These are phyloP conservation scores for Magnaporthiopsis rhizophila DNA, from an alignment of 2,329 filamentous ascomycete species.

Conservation along the genomic window DNA sequence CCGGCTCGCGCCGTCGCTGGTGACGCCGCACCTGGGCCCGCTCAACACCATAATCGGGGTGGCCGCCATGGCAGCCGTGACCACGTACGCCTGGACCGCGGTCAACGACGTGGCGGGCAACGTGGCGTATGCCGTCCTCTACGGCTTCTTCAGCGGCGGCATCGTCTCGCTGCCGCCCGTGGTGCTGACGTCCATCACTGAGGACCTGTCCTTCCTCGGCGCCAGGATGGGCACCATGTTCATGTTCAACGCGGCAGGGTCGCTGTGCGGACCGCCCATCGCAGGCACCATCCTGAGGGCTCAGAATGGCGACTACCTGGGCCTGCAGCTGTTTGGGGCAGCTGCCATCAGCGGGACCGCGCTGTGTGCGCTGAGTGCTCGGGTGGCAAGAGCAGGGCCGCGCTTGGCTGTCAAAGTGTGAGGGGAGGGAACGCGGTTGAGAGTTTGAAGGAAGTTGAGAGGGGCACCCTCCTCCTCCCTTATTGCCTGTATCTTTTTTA, in stretches of 20 bases:
- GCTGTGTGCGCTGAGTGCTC: neutral
- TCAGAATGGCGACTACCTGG: constrained; percentile 8
- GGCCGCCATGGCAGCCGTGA: constrained; percentile 17
- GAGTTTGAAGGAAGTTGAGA: neutral
- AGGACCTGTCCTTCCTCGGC: constrained; percentile 10
- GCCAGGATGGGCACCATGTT: constrained; percentile 10
- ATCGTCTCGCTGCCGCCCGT: constrained; percentile 15
- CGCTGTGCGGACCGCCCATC: constrained; percentile 11
- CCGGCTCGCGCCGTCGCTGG: constrained; percentile 21
- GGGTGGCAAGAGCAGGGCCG: constrained; percentile 6
- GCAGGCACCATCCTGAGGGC: constrained; percentile 10
- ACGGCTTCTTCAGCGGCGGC: constrained; percentile 21
- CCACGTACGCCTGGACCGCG: constrained; percentile 25
- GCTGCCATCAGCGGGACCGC: constrained; percentile 2
- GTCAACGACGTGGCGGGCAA: constrained; percentile 20
- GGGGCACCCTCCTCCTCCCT: neutral
- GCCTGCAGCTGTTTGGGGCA: constrained; percentile 11
- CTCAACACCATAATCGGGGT: constrained; percentile 23
- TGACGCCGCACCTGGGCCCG: constrained; percentile 24
- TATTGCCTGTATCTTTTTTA: neutral
- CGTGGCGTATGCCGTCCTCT: constrained; percentile 24
- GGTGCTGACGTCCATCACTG: constrained; percentile 10
- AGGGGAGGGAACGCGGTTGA: neutral
- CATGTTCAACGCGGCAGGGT: constrained; percentile 8
- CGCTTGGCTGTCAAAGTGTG: constrained; percentile 3